Evolutionary conservation across 2,329 filamentous ascomycete species (phyloP), one percentile per base, ranked within the genome.

Genomic region (Lachnellula subtilissima): DNA sequence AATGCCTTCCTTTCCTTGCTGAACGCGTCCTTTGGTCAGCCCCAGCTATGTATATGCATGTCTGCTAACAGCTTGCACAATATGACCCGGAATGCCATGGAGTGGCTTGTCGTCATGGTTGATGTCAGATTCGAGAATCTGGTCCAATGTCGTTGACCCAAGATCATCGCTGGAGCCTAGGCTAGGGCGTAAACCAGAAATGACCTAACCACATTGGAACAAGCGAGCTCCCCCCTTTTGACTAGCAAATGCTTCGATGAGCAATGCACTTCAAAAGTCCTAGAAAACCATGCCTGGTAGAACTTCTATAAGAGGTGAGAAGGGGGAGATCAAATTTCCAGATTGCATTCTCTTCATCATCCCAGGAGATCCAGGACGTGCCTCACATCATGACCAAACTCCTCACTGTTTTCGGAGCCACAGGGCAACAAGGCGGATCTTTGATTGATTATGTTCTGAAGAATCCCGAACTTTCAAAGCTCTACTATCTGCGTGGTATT

Each of bases 341-440:
- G 28, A 28, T 28, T 8, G 9, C 9, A 28, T 28, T 28, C 28
- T 28, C 28, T 28, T 28, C 28, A 28, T 28, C 28, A 28, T 28
- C 7, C 28, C 9, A 28, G 7, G 7, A 2, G 28, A 8, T 40
- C 14, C 14, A 40, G 22, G 22, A 45, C 19, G 22, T 23, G 22
- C 22, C 22, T 22, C 8, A 9, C 17, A 17, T 50, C 52, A 62
- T 62, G 55, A 32, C 46, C 45, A 72, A 74, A 40, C 60, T 72
- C 35, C 67, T 79, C 36, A 73, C 71, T 25, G 71, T 82, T 23
- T 78, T 81, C 50, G 78, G 79, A 8, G 78, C 78, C 22, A 82
- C 79, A 0, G 78, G 79, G 56, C 72, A 77, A 37, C 79, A 82
- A 65, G 79, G 79, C 17, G 70, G 76, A 11, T 77, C 76, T 8